phyloP scores from a whole-genome alignment of 1,139 yeast species.

The Candida tunisiensis region DNA sequence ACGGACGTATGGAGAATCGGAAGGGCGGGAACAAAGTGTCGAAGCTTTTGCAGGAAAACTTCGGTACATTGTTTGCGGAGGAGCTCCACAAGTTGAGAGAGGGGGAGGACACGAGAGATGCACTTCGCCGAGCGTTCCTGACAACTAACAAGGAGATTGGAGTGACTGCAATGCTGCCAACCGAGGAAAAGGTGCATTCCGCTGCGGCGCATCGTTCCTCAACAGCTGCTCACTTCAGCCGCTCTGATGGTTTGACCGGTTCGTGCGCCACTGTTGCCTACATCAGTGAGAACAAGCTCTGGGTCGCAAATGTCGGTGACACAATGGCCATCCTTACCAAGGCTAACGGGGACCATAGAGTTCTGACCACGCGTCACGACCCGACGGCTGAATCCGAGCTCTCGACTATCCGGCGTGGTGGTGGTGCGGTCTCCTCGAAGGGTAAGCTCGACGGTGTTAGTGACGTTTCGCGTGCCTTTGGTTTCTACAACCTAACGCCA shows the following conservation, averaged over 20 bases:
- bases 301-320: slow-evolving; percentile 86
- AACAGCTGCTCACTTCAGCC: slow-evolving; percentile 15
- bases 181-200: slow-evolving; percentile 17
- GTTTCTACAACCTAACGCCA: slow-evolving; percentile 73
- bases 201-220: slow-evolving; percentile 18
- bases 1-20: slow-evolving; percentile 36
- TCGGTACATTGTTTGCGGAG: slow-evolving; percentile 44
- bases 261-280: slow-evolving; percentile 74
- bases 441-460: slow-evolving; percentile 76
- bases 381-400: slow-evolving; percentile 72
- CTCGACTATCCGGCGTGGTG: slow-evolving; percentile 76
- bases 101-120: slow-evolving; percentile 35
- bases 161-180: slow-evolving; percentile 19
- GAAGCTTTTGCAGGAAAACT: slow-evolving; percentile 53
- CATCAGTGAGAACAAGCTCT: slow-evolving; percentile 50
- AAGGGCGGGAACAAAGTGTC: slow-evolving; percentile 41
- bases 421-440: slow-evolving; percentile 77
- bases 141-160: slow-evolving; percentile 72
- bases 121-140: slow-evolving; percentile 65
- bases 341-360: slow-evolving; percentile 61
- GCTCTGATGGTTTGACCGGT: slow-evolving; percentile 66
- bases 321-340: slow-evolving; percentile 67
- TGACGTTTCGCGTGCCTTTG: slow-evolving; percentile 80
- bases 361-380: slow-evolving; percentile 65
- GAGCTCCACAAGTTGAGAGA: slow-evolving; percentile 38